Base-by-base conservation (phyloP, 768 basidiomycete species). In the Mycena rebaudengoi region DNA sequence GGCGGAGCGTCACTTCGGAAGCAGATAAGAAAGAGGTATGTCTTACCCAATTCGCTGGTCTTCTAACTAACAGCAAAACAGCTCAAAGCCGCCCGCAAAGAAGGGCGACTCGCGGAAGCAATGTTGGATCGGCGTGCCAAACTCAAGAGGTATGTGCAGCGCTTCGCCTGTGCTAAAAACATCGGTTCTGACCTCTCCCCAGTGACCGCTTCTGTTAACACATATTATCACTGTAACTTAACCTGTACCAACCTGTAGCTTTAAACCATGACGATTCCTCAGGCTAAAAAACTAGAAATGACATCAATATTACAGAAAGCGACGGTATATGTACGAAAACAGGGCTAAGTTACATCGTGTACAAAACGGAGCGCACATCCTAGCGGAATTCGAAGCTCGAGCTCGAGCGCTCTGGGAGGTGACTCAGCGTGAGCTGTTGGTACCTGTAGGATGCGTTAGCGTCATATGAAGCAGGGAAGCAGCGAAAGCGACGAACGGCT, bases 331-430 rank as follows among this genome's bases (percentile, higher is more conserved):
- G 33, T 57, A 46, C 43, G 35, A 29, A 11, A n/a, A 48, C 41
- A n/a, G 46, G 35, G 46, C 39, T 49, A 41, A 43, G n/a, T 48
- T 48, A 21, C 32, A 51, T 26, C 33, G 51, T 13, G 25, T 8
- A 28, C 30, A 32, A 21, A 28, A 10, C 14, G 44, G 11, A 26
- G 28, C n/a, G n/a, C n/a, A n/a, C n/a, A n/a, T n/a, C n/a, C 64
- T 82, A 95, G 64, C 95, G 91, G 78, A 97, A 91, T 80, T 97
- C 95, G 70, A 96, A 95, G 69, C 86, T 88, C 28, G 91, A 88
- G 71, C 84, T 91, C 58, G 86, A 86, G 39, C 83, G 80, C 73
- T 92, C 89, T 16, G 91, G 89, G 43, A 94, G 85, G 70, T 97
- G 94, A 32, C 83, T 82, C 61, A 98, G 83, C 5, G 91, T 92